These are phyloP conservation scores for Aspergillus piperis DNA, from an alignment of 2,329 filamentous ascomycete species.

Conservation along the genomic window DNA sequence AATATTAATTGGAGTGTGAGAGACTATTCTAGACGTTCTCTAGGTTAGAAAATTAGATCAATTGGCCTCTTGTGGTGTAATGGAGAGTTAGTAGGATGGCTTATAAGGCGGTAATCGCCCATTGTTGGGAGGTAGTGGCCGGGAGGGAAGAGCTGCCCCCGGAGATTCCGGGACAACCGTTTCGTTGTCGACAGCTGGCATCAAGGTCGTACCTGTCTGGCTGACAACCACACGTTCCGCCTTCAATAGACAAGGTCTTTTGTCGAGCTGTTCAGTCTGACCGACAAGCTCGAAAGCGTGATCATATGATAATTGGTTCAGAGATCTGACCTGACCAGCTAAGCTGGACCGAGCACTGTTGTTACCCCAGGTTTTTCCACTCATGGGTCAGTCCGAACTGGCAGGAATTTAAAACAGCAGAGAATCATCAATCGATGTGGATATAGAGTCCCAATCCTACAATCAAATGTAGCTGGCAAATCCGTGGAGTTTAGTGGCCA, in stretches of 20 bases:
- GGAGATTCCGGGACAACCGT: neutral
- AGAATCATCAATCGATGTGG: too few species aligned
- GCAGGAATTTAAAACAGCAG: too few species aligned
- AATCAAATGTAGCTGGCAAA: neutral
- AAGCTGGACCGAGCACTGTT: neutral
- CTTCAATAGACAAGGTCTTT: neutral
- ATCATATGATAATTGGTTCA: neutral
- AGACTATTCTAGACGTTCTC: too few species aligned
- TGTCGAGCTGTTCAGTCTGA: too few species aligned
- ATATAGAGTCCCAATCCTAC: too few species aligned
- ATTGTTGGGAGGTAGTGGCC: neutral
- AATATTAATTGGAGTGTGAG: too few species aligned
- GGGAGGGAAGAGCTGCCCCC: neutral
- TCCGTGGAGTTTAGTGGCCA: constrained; percentile 26
- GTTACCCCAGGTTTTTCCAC: neutral
- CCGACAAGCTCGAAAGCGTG: neutral
- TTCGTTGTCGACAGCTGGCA: constrained; percentile 11
- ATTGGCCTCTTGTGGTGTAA: too few species aligned
- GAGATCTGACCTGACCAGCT: neutral
- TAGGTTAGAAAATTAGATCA: too few species aligned
- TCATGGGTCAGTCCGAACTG: neutral
- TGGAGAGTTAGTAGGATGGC: neutral
- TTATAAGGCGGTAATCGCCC: too few species aligned
- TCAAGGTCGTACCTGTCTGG: neutral
- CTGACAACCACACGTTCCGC: neutral